Percentiles rank a stretch among this genome's conserved stretches.
phyloP scores from a whole-genome alignment of 1,139 yeast genomes.

The Meyerozyma guilliermondii region DNA sequence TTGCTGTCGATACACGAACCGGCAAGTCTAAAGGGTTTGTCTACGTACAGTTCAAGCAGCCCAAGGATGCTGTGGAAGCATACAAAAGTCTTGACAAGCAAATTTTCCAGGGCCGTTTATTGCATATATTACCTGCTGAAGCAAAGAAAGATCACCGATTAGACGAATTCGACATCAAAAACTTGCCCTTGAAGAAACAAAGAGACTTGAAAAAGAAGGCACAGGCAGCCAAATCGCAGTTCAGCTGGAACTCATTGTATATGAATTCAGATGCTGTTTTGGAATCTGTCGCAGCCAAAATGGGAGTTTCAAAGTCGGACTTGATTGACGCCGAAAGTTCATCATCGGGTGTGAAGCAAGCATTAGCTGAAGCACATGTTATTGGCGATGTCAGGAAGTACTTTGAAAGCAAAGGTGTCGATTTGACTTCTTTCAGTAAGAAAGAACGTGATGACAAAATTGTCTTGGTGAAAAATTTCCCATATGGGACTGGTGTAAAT shows the following conservation, averaged over 20 bases:
- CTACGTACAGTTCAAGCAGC: conserved; percentile 63
- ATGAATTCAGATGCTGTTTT: conserved; percentile 90
- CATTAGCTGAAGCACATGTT: conserved; percentile 95
- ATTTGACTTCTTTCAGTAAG: conserved; percentile 63
- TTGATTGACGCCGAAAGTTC: conserved; percentile 84
- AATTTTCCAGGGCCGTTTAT: conserved; percentile 88
- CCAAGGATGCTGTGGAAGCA: conserved; percentile 73
- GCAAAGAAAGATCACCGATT: conserved; percentile 72
- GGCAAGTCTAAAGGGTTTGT: conserved; percentile 94
- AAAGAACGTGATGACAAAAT: conserved; percentile 79
- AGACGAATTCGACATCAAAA: conserved; percentile 86
- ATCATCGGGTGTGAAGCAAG: conserved; percentile 93
- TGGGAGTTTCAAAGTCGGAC: conserved; percentile 81
- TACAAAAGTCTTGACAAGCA: conserved; percentile 73
- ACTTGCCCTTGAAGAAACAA: conserved; percentile 89
- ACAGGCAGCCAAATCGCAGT: conserved; percentile 79
- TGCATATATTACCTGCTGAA: conserved; percentile 86
- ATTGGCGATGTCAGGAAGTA: conserved; percentile 85
- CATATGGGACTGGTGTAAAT: conserved; percentile 74
- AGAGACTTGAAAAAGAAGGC: conserved; percentile 76
- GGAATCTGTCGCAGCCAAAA: conserved; percentile 78
- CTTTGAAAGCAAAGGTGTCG: conserved; percentile 83
- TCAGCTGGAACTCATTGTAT: conserved; percentile 92
- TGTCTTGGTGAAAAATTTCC: conserved; percentile 83
- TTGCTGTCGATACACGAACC: conserved; percentile 86